phyloP scores from a whole-genome alignment of 371 early-diverging fungal species.

The Actinomortierella ambigua region DNA sequence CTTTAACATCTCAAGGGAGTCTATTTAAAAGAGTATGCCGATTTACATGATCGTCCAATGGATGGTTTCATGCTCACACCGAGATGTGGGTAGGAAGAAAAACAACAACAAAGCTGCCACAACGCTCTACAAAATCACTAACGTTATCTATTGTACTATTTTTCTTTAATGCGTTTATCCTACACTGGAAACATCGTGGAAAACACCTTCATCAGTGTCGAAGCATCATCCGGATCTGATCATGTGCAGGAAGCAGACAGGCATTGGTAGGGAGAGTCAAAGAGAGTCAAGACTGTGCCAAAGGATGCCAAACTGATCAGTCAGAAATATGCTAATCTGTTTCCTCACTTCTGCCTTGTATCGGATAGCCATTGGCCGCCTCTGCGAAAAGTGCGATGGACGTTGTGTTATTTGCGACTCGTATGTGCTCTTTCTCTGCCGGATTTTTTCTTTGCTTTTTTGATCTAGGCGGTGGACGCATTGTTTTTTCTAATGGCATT shows the following conservation, averaged over 20 bases:
- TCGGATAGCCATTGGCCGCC: slow-evolving; percentile 84
- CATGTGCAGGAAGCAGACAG: slow-evolving; percentile 95
- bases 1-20: no score
- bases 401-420: slow-evolving; percentile 96
- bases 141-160: no score
- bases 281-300: no score
- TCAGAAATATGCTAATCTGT: not conserved
- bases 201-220: slow-evolving; percentile 53
- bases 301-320: not conserved
- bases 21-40: no score
- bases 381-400: slow-evolving; percentile 96
- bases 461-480: not conserved
- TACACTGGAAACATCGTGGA: no score
- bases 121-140: no score
- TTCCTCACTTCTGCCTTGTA: not conserved
- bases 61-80: no score
- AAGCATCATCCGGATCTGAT: slow-evolving; percentile 94
- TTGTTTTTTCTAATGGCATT: not conserved
- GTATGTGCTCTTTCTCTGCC: slow-evolving; percentile 38
- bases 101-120: no score
- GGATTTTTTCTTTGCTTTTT: slow-evolving; percentile 1
- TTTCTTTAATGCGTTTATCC: no score
- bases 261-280: slow-evolving; percentile 75
- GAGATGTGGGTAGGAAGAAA: no score
- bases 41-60: no score